These are phyloP conservation scores for Metschnikowia corniflorae DNA, from an alignment of 805 yeast species.

Conservation along the genomic window DNA sequence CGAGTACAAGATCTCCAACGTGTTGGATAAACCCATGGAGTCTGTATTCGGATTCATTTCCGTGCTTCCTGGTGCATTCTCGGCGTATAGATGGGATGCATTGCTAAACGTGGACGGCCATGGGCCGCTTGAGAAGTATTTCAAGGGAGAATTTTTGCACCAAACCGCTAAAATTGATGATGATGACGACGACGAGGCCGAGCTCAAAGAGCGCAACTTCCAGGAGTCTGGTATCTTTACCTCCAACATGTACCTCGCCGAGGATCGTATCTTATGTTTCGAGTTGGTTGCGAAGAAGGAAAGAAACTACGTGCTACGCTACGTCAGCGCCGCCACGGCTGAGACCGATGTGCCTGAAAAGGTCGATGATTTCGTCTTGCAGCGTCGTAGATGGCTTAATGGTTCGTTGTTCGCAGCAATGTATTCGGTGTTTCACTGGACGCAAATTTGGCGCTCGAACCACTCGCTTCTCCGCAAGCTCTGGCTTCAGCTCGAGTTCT, in stretches of 20 bases:
- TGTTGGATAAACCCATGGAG: slow-evolving; percentile 93
- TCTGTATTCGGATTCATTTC: slow-evolving; percentile 91
- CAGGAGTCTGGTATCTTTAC: slow-evolving; percentile 71
- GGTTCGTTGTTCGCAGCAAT: slow-evolving; percentile 97
- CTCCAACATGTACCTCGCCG: slow-evolving; percentile 95
- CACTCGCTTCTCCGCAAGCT: slow-evolving; percentile 80
- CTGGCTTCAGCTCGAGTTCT: slow-evolving; percentile 80
- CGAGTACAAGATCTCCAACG: slow-evolving; percentile 93
- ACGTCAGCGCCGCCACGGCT: slow-evolving; percentile 89
- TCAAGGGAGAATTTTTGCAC: slow-evolving; percentile 85
- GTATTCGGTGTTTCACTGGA: slow-evolving; percentile 81
- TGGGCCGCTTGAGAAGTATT: slow-evolving; percentile 84
- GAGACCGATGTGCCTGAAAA: slow-evolving; percentile 96
- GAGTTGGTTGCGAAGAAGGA: slow-evolving; percentile 84
- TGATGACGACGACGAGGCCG: slow-evolving; percentile 36
- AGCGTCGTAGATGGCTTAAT: slow-evolving; percentile 96
- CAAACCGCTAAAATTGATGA: slow-evolving; percentile 47
- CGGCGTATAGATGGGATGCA: slow-evolving; percentile 88
- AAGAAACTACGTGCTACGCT: slow-evolving; percentile 85
- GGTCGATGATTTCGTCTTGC: slow-evolving; percentile 92
- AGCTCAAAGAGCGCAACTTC: slow-evolving; percentile 31
- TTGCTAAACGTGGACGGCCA: slow-evolving; percentile 67
- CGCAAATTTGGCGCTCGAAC: slow-evolving; percentile 82
- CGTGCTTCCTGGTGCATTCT: slow-evolving; percentile 94
- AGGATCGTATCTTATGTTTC: slow-evolving; percentile 95